These are phyloP conservation scores for Apophysomyces variabilis DNA, from an alignment of 371 early-diverging fungal genomes.

Conservation along the genomic window DNA sequence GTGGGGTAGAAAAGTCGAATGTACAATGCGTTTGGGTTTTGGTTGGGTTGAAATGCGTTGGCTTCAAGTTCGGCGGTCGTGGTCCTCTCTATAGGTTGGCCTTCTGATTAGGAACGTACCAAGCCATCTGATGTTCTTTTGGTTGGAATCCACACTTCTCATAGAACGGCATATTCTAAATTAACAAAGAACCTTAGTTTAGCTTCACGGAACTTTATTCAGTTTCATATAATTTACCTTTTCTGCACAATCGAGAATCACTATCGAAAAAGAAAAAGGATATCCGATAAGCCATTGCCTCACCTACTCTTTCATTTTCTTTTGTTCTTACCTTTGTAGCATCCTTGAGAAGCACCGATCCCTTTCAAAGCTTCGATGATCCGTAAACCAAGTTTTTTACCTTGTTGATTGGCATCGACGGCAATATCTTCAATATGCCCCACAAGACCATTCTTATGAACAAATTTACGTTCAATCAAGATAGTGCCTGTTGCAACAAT, in stretches of 20 bases:
- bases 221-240: conserved; percentile 29
- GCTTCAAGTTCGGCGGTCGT: not conserved
- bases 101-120: conserved; percentile 49
- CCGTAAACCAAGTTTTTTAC: conserved; percentile 82
- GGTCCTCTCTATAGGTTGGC: conserved; percentile 35
- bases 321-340: conserved; percentile 62
- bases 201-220: not conserved
- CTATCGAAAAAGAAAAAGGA: conserved; percentile 15
- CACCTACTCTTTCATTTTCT: not conserved
- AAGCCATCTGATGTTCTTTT: conserved; percentile 58
- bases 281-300: no score
- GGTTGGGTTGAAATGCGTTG: no score
- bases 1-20: no score
- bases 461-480: conserved; percentile 96
- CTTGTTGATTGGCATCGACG: conserved; percentile 89
- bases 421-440: conserved; percentile 96
- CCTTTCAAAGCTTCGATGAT: conserved; percentile 77
- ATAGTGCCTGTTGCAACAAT: conserved; percentile 95
- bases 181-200: not conserved
- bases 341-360: conserved; percentile 65
- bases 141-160: conserved; percentile 57
- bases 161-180: conserved; percentile 55
- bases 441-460: conserved; percentile 82
- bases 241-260: conserved; percentile 55
- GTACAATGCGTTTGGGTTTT: no score